Conservation (phyloP, 1,139 yeast genomes). For the Candida gigantensis region DNA sequence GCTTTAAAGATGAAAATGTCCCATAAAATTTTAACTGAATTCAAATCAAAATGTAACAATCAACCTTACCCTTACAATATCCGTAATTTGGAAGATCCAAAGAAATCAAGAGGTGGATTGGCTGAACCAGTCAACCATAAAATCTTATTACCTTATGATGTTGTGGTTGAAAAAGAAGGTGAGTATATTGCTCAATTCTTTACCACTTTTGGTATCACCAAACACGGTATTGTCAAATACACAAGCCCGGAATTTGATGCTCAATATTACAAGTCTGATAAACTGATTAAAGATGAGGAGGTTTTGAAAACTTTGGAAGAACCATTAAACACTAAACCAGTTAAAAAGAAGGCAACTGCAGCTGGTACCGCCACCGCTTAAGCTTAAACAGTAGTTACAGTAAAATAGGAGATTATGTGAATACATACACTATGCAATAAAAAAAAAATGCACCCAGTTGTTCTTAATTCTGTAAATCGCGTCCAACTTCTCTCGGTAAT, state of each 20-base stretch:
- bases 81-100: constrained; percentile 66
- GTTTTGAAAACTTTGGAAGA: constrained; percentile 51
- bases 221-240: constrained; percentile 68
- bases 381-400: background rate
- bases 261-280: constrained; percentile 55
- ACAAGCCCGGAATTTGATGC: constrained; percentile 60
- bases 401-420: no score
- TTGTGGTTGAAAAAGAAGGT: constrained; percentile 68
- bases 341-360: constrained; percentile 39
- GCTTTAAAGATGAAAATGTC: constrained; percentile 74
- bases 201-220: constrained; percentile 76
- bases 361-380: background rate
- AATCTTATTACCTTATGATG: constrained; percentile 68
- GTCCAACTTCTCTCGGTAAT: no score
- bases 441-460: no score
- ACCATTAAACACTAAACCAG: constrained; percentile 48
- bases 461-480: no score
- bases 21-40: constrained; percentile 65
- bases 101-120: constrained; percentile 74
- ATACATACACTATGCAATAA: background rate
- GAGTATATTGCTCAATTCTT: constrained; percentile 72
- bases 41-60: constrained; percentile 63
- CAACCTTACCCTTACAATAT: constrained; percentile 68
- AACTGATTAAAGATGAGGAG: constrained; percentile 56
- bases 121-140: constrained; percentile 73